A percentile compares a stretch with the other conserved stretches of the same genome.
phyloP scores from a whole-genome alignment of 2,329 filamentous ascomycete species.

The Rasamsonia emersonii region DNA sequence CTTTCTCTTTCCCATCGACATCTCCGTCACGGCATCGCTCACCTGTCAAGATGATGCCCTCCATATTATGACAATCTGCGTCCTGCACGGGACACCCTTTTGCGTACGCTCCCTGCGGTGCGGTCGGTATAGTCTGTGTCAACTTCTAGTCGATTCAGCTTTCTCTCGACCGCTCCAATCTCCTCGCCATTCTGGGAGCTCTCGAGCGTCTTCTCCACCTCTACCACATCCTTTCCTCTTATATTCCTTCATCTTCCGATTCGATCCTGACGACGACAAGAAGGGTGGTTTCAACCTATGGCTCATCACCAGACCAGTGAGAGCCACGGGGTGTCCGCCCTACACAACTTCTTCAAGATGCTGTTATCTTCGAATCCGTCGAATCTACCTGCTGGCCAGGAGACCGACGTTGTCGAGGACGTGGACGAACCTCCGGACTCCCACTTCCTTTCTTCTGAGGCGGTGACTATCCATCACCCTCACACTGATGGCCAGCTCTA shows the following conservation, averaged over 20 bases:
- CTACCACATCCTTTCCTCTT: neutral
- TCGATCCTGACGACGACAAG: neutral
- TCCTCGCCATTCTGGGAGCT: neutral
- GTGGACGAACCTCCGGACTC: slow-evolving; percentile 80
- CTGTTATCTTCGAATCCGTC: slow-evolving; percentile 34
- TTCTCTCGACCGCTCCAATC: neutral
- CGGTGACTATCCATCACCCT: slow-evolving; percentile 22
- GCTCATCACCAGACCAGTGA: slow-evolving; percentile 8
- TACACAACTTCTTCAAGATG: slow-evolving; percentile 38
- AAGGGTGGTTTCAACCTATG: slow-evolving; percentile 5
- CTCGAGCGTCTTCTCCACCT: neutral
- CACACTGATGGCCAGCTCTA: slow-evolving; percentile 28
- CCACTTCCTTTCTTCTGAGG: slow-evolving; percentile 15
- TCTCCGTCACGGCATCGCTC: no score
- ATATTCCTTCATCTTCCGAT: neutral
- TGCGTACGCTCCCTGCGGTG: neutral
- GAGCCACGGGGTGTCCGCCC: slow-evolving; percentile 14
- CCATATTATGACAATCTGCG: slow-evolving; percentile 11
- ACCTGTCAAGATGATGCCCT: slow-evolving; percentile 10
- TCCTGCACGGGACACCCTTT: slow-evolving; percentile 9
- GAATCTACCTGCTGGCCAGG: slow-evolving; percentile 29
- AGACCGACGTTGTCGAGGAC: slow-evolving; percentile 64
- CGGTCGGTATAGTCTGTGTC: neutral
- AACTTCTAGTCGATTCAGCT: neutral
- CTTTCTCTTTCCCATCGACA: no score